Evolutionary conservation across 2,329 filamentous ascomycete genomes (phyloP), one percentile per base, ranked within the genome.

Genomic region (Colletotrichum agaves): DNA sequence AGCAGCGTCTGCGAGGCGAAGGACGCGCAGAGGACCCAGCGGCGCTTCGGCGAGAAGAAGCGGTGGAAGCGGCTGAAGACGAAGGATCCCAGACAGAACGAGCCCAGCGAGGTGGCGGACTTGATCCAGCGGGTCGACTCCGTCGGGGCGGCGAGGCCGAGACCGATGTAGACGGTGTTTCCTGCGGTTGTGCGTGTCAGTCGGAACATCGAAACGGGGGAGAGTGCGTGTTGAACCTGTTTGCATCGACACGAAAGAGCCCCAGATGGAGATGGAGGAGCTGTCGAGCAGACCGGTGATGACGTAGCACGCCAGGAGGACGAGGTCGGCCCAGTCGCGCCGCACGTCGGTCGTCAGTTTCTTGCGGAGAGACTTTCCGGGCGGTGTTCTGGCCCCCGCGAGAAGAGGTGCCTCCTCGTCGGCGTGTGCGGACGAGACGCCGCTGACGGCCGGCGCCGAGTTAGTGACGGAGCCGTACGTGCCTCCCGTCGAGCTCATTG

Each of bases 231-330:
- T 44, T 5, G 23, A 74, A 87, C 91, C 91, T 35, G 92, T 94
- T 75, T 94, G 92, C 92, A 94, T 94, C 73, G 90, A 92, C 44
- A 93, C 91, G 73, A 95, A 95, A 3, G 90, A 90, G 12, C 91
- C 91, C 90, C 91, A 94, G 46, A 91, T 91, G 64, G 89, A 90
- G 52, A 92, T 91, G 2, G 91, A 89, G 2, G 91, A 89, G 78
- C 90, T 93, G 78, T 95, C 92, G 7, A 93, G 84, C 11, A 95
- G 81, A 4, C 92, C 92, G 0, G 92, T 94, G 75, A 94, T 90
- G 70, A 92, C 80, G 76, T 94, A 94, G 78, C 91, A 93, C 31
- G 88, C 80, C 4, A 95, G 81, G 43, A 95, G 83, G 19, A 93
- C 81, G 1, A 92, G 70, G 74, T 95, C 92, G 13, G 89, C 87